phyloP scores from a whole-genome alignment of 192 early-diverging fungal genomes.

The Coemansia umbellata region DNA sequence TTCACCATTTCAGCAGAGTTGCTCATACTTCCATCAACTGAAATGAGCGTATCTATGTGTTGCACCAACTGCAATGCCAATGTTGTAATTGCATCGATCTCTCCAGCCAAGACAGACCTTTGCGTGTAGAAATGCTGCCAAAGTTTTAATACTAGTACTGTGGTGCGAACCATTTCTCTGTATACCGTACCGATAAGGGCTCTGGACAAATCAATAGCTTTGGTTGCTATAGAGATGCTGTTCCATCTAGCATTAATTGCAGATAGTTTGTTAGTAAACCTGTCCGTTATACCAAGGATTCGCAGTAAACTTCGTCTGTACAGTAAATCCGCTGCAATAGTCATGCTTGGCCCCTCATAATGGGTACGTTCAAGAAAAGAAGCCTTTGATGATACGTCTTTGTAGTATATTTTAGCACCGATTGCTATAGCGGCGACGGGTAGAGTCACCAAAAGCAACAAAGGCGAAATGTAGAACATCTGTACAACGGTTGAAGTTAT shows the following conservation, averaged over 20 bases:
- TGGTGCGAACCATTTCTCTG: background rate
- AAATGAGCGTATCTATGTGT: background rate
- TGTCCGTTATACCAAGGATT: background rate
- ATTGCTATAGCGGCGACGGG: background rate
- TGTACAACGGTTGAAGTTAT: slow-evolving; percentile 2
- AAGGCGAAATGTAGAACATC: background rate
- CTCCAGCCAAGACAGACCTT: background rate
- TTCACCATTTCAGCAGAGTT: background rate
- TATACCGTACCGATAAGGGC: background rate
- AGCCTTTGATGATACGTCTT: background rate
- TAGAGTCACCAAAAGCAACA: background rate
- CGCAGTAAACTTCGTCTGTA: slow-evolving; percentile 2
- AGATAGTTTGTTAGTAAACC: background rate
- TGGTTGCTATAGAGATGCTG: background rate
- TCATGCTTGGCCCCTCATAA: background rate
- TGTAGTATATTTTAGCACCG: background rate
- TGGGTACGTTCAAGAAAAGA: background rate
- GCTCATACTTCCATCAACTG: background rate
- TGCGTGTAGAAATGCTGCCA: background rate
- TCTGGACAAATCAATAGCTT: background rate
- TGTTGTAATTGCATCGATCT: slow-evolving; percentile 5
- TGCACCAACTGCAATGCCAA: background rate
- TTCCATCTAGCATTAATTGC: background rate
- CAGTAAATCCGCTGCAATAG: background rate
- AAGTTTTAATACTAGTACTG: slow-evolving; percentile 4